A percentile compares a stretch with the other conserved stretches of the same genome.
These are phyloP conservation scores for Periconia sp. DNA, from an alignment of 2,329 filamentous ascomycete species.

Conservation along the genomic window DNA sequence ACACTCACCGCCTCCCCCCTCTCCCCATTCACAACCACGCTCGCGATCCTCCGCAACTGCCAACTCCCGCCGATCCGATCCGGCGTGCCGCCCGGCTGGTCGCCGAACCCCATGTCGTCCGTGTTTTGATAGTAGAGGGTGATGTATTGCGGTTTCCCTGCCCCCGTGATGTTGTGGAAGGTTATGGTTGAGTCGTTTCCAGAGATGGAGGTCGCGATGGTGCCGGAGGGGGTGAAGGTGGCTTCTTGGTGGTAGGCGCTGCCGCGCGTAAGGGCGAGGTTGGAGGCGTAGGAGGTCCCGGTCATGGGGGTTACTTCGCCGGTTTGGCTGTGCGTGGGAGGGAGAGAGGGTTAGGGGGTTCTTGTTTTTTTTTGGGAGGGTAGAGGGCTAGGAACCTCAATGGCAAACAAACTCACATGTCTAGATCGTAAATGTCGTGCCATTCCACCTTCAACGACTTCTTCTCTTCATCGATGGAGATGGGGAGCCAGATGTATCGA, in stretches of 20 bases:
- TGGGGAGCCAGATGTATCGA: slow-evolving; percentile 60
- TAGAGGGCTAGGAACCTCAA: not conserved
- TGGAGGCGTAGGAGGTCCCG: slow-evolving; percentile 52
- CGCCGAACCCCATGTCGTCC: slow-evolving; percentile 63
- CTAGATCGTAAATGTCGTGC: slow-evolving; percentile 60
- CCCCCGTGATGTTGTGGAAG: slow-evolving; percentile 53
- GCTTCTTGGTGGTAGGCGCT: slow-evolving; percentile 59
- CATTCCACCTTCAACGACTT: slow-evolving; percentile 55
- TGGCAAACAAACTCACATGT: slow-evolving; percentile 44
- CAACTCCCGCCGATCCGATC: slow-evolving; percentile 63
- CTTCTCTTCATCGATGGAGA: slow-evolving; percentile 55
- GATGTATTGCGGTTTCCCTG: slow-evolving; percentile 58
- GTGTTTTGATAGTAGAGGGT: slow-evolving; percentile 63
- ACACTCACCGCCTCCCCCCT: slow-evolving; percentile 53
- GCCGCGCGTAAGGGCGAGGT: slow-evolving; percentile 48
- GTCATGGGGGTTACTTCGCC: slow-evolving; percentile 52
- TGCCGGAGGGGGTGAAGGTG: slow-evolving; percentile 51
- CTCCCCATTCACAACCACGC: slow-evolving; percentile 60
- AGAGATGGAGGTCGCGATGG: slow-evolving; percentile 56
- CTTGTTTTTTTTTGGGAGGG: not conserved
- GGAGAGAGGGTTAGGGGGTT: not conserved
- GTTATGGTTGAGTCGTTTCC: slow-evolving; percentile 59
- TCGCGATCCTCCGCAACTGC: slow-evolving; percentile 62
- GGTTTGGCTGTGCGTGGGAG: slow-evolving; percentile 41
- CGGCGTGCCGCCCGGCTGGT: slow-evolving; percentile 55